Percentiles rank a stretch among this genome's conserved stretches.
Evolutionary conservation across 2,329 filamentous ascomycete species (phyloP).

Genomic region (Fusarium newnesense): DNA sequence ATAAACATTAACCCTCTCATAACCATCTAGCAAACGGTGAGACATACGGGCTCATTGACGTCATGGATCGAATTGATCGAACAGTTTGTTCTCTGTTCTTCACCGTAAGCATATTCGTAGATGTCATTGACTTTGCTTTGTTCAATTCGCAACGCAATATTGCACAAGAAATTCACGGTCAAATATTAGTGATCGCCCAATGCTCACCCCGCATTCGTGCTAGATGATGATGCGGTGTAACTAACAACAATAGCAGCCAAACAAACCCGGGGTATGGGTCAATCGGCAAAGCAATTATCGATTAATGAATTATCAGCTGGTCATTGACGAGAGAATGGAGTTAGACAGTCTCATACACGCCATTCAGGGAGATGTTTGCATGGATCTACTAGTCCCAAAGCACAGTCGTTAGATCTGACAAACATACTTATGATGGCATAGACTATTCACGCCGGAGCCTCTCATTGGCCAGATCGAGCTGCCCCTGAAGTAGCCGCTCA

Average conservation of each 20-base stretch:
- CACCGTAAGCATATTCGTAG: neutral
- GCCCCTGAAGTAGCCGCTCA: neutral
- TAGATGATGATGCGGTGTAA: neutral
- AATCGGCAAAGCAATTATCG: too few species aligned
- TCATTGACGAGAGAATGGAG: neutral
- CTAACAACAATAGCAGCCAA: neutral
- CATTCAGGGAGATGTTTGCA: neutral
- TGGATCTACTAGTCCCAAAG: neutral
- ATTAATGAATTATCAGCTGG: neutral
- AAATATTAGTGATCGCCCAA: neutral
- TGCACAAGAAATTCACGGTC: neutral
- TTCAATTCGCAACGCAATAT: neutral
- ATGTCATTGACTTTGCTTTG: slow-evolving; percentile 25
- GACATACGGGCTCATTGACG: neutral
- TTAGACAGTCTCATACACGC: neutral
- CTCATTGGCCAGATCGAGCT: neutral
- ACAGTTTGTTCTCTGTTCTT: neutral
- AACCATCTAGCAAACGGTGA: neutral
- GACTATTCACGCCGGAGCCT: neutral
- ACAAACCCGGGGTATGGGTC: neutral
- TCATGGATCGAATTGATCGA: slow-evolving; percentile 11
- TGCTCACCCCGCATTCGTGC: neutral
- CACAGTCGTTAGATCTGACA: neutral
- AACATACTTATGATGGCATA: slow-evolving; percentile 1
- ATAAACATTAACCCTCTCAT: neutral